Conservation (phyloP, 208 protist genomes). For the Trypanosoma rangeli region DNA sequence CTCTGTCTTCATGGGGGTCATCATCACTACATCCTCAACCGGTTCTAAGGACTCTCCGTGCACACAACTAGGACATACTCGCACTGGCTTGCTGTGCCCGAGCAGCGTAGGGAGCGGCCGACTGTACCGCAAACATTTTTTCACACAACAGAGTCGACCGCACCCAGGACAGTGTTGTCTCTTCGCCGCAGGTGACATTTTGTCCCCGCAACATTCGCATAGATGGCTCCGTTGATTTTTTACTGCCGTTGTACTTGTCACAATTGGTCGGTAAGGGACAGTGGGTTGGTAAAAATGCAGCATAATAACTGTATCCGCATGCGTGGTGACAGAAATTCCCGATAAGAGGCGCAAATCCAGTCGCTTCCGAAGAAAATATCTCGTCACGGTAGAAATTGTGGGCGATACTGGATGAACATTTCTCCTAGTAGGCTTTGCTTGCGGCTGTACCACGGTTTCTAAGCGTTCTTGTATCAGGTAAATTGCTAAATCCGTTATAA, state of each 20-base stretch:
- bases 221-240: background rate
- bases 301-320: slow-evolving; percentile 67
- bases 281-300: slow-evolving; percentile 59
- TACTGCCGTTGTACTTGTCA: background rate
- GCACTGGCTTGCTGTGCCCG: slow-evolving; percentile 22
- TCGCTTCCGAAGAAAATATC: slow-evolving; percentile 50
- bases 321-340: slow-evolving; percentile 53
- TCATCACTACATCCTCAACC: slow-evolving; percentile 70
- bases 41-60: slow-evolving; percentile 54
- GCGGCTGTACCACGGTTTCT: slow-evolving; percentile 20
- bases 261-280: slow-evolving; percentile 44
- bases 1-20: slow-evolving; percentile 66
- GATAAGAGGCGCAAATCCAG: slow-evolving; percentile 68
- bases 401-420: slow-evolving; percentile 21
- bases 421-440: slow-evolving; percentile 23
- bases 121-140: slow-evolving; percentile 45
- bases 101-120: slow-evolving; percentile 61
- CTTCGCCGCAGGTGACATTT: slow-evolving; percentile 38
- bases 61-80: slow-evolving; percentile 62
- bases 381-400: slow-evolving; percentile 20
- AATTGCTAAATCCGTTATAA: slow-evolving; percentile 32
- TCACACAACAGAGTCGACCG: slow-evolving; percentile 60
- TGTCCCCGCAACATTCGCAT: slow-evolving; percentile 30
- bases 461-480: slow-evolving; percentile 34
- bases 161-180: slow-evolving; percentile 73